These are phyloP conservation scores for Diversispora eburnea DNA, from an alignment of 192 early-diverging fungal genomes.

Conservation along the genomic window DNA sequence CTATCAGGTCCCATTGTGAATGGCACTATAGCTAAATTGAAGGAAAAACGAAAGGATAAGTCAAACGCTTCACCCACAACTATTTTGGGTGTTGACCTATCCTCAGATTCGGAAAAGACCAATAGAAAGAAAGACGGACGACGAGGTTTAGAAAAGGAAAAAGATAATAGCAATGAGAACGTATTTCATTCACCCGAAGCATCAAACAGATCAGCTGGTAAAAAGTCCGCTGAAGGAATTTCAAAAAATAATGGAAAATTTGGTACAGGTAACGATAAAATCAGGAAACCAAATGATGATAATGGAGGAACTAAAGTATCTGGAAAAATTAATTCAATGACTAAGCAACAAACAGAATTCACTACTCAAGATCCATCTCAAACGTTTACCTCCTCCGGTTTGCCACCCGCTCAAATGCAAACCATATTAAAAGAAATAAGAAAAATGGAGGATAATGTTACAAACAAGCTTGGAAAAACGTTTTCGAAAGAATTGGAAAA, in stretches of 20 bases:
- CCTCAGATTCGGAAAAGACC: slow-evolving; percentile 23
- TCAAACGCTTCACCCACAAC: slow-evolving; percentile 6
- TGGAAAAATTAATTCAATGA: background rate
- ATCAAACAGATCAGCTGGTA: background rate
- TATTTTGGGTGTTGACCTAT: slow-evolving; percentile 3
- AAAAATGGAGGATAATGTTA: slow-evolving; percentile 31
- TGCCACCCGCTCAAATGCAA: slow-evolving; percentile 13
- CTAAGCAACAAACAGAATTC: background rate
- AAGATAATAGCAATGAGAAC: slow-evolving; percentile 33
- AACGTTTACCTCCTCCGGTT: background rate
- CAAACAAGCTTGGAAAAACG: slow-evolving; percentile 30
- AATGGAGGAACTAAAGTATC: background rate
- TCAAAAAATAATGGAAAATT: slow-evolving; percentile 12
- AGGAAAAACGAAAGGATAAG: slow-evolving; percentile 37
- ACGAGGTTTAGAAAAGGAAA: slow-evolving; percentile 26
- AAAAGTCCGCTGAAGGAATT: slow-evolving; percentile 8
- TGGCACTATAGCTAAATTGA: slow-evolving; percentile 42
- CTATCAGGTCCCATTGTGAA: slow-evolving; percentile 42
- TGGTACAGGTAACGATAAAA: slow-evolving; percentile 9
- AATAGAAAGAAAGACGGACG: slow-evolving; percentile 6
- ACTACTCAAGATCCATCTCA: background rate
- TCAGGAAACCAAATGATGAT: background rate
- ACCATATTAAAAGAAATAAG: slow-evolving; percentile 25
- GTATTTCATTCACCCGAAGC: background rate
- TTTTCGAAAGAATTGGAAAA: slow-evolving; percentile 32